Conservation (phyloP, 225 moss, liverwort and hornwort species). For the Rhytidiadelphus loreus region DNA sequence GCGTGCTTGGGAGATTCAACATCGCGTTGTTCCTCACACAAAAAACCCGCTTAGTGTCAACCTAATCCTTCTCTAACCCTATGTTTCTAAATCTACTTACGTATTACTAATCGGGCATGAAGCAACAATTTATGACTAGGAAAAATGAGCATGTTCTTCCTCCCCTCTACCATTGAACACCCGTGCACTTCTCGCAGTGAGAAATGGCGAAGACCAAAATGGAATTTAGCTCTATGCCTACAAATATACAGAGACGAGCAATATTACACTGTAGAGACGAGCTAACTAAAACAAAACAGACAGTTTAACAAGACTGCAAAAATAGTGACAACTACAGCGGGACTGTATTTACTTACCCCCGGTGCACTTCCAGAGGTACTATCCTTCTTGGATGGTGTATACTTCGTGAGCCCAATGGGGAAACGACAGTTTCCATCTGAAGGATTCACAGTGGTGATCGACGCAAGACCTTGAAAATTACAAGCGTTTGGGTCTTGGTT, state of each 20-base stretch:
- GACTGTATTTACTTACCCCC: neutral
- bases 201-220: neutral
- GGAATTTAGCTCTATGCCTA: constrained; percentile 4
- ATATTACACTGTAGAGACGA: neutral
- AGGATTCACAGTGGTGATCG: constrained; percentile 8
- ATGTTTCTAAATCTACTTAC: neutral
- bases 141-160: constrained; percentile 2
- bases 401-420: constrained; percentile 17
- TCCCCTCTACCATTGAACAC: neutral
- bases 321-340: neutral
- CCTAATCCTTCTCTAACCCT: neutral
- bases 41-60: neutral
- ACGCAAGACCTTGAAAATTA: constrained; percentile 27
- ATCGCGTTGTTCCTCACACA: constrained; percentile 4
- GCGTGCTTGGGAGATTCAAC: constrained; percentile 32
- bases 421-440: constrained; percentile 21
- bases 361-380: neutral
- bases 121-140: neutral
- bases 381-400: neutral
- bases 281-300: neutral
- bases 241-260: constrained; percentile 14
- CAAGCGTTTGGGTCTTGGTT: constrained; percentile 38
- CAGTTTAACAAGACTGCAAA: neutral
- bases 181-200: neutral
- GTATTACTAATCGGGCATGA: neutral